Evolutionary conservation across 2,329 filamentous ascomycete genomes (phyloP).

Genomic region (Fusarium clavum): DNA sequence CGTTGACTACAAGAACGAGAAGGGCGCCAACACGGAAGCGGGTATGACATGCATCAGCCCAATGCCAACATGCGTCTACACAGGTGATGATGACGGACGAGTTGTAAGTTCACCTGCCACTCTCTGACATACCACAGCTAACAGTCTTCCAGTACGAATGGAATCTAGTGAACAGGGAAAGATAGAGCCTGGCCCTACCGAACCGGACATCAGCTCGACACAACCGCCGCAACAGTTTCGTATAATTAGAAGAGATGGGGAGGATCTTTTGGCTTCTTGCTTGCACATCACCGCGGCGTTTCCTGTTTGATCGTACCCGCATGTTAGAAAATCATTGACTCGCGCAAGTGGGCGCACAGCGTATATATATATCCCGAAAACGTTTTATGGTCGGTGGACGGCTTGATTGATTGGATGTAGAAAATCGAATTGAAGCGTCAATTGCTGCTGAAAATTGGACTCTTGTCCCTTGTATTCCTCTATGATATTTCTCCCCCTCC

Average conservation of each 20-base stretch:
- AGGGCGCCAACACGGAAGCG: conserved; percentile 67
- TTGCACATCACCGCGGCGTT: conserved; percentile 35
- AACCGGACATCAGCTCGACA: conserved; percentile 35
- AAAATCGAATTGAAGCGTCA: conserved; percentile 47
- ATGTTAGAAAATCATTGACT: conserved; percentile 35
- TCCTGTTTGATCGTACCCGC: conserved; percentile 16
- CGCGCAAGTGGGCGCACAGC: conserved; percentile 26
- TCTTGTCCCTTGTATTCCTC: conserved; percentile 36
- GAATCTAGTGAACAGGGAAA: conserved; percentile 69
- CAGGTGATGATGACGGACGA: conserved; percentile 90
- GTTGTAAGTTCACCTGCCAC: conserved; percentile 68
- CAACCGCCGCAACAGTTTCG: conserved; percentile 24
- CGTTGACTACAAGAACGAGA: conserved; percentile 73
- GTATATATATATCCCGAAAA: conserved; percentile 26
- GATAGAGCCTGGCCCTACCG: conserved; percentile 57
- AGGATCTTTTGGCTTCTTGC: conserved; percentile 14
- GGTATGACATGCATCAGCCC: conserved; percentile 89
- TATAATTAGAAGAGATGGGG: conserved; percentile 20
- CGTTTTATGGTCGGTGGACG: conserved; percentile 11
- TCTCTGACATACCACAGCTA: neutral
- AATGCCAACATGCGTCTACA: conserved; percentile 86
- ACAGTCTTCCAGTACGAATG: conserved; percentile 66
- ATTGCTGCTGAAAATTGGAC: conserved; percentile 38
- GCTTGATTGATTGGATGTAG: conserved; percentile 15
- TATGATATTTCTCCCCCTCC: conserved; percentile 34